phyloP scores from a whole-genome alignment of 805 yeast species.

The Starmerella floricola region DNA sequence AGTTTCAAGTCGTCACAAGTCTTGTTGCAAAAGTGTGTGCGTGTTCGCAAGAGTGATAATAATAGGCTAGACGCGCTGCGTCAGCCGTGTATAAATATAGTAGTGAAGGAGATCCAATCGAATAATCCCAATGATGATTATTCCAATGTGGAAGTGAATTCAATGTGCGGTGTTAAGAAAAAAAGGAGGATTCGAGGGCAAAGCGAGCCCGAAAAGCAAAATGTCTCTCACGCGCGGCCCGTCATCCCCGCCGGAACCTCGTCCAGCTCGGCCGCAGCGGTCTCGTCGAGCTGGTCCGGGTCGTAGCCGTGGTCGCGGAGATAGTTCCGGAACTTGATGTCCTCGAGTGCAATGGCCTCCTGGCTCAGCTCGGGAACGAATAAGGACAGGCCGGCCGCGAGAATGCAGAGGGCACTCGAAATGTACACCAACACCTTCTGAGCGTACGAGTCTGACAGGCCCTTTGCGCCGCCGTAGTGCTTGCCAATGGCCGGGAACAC shows the following conservation, averaged over 20 bases:
- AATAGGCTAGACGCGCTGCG: too few relatives aligned
- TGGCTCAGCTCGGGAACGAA: slow-evolving; percentile 78
- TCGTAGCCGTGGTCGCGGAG: slow-evolving; percentile 61
- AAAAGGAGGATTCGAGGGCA: too few relatives aligned
- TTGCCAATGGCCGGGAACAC: slow-evolving; percentile 71
- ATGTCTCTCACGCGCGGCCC: slow-evolving; percentile 1
- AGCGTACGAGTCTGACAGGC: slow-evolving; percentile 35
- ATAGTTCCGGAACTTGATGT: slow-evolving; percentile 51
- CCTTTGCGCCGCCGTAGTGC: slow-evolving; percentile 39
- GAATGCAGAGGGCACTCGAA: slow-evolving; percentile 61
- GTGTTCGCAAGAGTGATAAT: too few relatives aligned
- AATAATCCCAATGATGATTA: too few relatives aligned
- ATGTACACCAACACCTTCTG: slow-evolving; percentile 71
- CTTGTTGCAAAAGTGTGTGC: too few relatives aligned
- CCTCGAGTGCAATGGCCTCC: slow-evolving; percentile 69
- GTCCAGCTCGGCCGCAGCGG: neutral
- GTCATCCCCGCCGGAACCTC: slow-evolving; percentile 8
- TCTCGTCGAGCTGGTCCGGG: slow-evolving; percentile 38
- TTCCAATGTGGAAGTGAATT: too few relatives aligned
- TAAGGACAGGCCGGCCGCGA: slow-evolving; percentile 56
- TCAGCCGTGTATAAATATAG: too few relatives aligned
- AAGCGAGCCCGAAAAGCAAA: too few relatives aligned
- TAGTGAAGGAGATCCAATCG: too few relatives aligned
- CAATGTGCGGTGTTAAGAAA: too few relatives aligned
- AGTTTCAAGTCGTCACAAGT: too few relatives aligned